These are phyloP conservation scores for Paramecium sexaurelia DNA, from an alignment of 73 alveolate genomes.

Conservation along the genomic window DNA sequence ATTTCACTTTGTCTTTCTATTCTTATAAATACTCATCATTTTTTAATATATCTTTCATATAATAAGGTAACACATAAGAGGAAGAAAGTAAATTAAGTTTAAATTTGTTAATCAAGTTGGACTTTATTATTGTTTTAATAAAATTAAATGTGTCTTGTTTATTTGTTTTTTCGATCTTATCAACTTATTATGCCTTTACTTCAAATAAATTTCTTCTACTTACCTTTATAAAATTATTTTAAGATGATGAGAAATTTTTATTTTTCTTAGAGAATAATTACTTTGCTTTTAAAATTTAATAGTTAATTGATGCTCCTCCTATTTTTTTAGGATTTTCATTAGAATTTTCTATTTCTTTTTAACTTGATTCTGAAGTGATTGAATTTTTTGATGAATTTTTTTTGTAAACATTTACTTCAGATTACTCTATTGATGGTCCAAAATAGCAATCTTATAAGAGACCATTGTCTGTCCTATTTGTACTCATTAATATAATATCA, in stretches of 20 bases:
- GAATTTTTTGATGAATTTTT: not conserved
- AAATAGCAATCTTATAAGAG: not conserved
- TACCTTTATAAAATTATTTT: not conserved
- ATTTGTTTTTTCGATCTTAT: not conserved
- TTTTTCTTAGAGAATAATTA: not conserved
- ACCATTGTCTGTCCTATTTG: not conserved
- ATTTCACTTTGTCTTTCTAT: not conserved
- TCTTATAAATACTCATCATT: not conserved
- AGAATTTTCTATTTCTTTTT: not conserved
- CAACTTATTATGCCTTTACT: not conserved
- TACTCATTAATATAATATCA: not conserved
- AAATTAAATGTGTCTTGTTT: not conserved
- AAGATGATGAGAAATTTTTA: not conserved
- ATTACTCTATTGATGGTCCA: not conserved
- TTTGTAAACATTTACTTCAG: not conserved
- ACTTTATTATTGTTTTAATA: not conserved
- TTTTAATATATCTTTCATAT: not conserved
- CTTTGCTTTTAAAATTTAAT: not conserved
- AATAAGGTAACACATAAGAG: not conserved
- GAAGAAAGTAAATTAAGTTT: not conserved
- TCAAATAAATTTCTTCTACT: not conserved
- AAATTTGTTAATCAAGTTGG: not conserved
- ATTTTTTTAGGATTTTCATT: not conserved
- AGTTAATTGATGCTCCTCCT: not conserved
- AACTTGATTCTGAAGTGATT: not conserved